These are phyloP conservation scores for Hepatocystis sp. DNA, from an alignment of 169 alveolate genomes.

Conservation along the genomic window DNA sequence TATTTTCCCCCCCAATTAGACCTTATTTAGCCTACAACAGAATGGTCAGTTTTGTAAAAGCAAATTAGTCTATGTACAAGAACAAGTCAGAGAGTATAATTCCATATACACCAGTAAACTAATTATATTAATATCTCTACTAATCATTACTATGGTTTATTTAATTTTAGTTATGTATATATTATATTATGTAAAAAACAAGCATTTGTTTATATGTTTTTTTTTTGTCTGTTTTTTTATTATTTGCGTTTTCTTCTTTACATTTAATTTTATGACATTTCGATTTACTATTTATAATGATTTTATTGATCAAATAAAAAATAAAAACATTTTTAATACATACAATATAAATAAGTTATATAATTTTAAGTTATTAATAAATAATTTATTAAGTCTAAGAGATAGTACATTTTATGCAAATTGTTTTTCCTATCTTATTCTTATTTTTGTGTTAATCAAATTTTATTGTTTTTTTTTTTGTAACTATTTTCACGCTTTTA, in stretches of 20 bases:
- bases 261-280: conserved; percentile 31
- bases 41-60: conserved; percentile 26
- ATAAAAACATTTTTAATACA: conserved; percentile 16
- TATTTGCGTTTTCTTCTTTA: conserved; percentile 15
- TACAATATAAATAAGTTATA: conserved; percentile 2
- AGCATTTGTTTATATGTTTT: neutral
- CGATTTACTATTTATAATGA: conserved; percentile 25
- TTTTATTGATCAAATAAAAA: conserved; percentile 41
- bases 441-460: conserved; percentile 14
- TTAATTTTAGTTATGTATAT: conserved; percentile 6
- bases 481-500: conserved; percentile 12
- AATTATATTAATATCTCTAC: conserved; percentile 12
- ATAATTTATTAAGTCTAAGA: conserved; percentile 24
- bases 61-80: conserved; percentile 36
- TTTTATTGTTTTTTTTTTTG: conserved; percentile 27
- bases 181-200: conserved; percentile 29
- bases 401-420: conserved; percentile 33
- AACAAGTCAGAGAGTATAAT: conserved; percentile 4
- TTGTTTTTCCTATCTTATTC: conserved; percentile 32
- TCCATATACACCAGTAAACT: conserved; percentile 6
- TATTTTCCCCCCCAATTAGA: conserved; percentile 2
- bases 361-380: conserved; percentile 15
- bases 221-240: conserved; percentile 26
- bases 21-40: conserved; percentile 4
- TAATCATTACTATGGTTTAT: conserved; percentile 15